A percentile compares a stretch with the other conserved stretches of the same genome.
phyloP scores from a whole-genome alignment of 1,284 basidiomycete species.

The Tetrapyrgos nigripes region DNA sequence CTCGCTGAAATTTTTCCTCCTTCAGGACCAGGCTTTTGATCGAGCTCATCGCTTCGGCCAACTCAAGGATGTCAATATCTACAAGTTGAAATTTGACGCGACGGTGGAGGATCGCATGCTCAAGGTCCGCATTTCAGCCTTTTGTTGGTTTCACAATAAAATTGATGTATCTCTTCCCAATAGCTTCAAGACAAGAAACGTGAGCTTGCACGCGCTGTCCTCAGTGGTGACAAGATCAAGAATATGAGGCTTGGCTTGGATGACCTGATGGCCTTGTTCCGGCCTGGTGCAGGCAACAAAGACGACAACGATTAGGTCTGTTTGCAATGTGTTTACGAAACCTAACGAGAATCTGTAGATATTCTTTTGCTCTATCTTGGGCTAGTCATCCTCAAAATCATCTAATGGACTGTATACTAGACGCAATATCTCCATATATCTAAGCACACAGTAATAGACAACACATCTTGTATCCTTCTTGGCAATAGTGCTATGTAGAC shows the following conservation, averaged over 20 bases:
- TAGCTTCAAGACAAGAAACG: constrained; percentile 89
- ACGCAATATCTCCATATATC: too few species aligned
- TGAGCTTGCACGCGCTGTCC: constrained; percentile 81
- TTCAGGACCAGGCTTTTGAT: constrained; percentile 90
- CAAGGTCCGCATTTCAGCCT: constrained; percentile 46
- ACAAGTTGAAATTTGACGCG: constrained; percentile 88
- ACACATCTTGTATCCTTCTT: too few species aligned
- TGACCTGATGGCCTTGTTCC: constrained; percentile 84
- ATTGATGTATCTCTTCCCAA: constrained; percentile 18
- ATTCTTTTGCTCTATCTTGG: too few species aligned
- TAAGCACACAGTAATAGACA: too few species aligned
- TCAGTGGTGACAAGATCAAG: constrained; percentile 89
- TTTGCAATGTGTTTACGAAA: neutral
- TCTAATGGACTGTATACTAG: too few species aligned
- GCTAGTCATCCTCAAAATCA: too few species aligned
- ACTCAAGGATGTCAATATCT: constrained; percentile 87
- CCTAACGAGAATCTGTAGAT: neutral
- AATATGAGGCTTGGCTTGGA: constrained; percentile 82
- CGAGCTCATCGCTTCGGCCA: constrained; percentile 92
- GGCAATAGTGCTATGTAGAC: too few species aligned
- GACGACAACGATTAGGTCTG: constrained; percentile 23
- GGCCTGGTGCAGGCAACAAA: constrained; percentile 62
- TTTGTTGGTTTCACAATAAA: neutral
- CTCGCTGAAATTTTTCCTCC: neutral
- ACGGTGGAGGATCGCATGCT: constrained; percentile 94